Conservation (phyloP, 805 yeast species). For the Zygoascus ofunaensis region DNA sequence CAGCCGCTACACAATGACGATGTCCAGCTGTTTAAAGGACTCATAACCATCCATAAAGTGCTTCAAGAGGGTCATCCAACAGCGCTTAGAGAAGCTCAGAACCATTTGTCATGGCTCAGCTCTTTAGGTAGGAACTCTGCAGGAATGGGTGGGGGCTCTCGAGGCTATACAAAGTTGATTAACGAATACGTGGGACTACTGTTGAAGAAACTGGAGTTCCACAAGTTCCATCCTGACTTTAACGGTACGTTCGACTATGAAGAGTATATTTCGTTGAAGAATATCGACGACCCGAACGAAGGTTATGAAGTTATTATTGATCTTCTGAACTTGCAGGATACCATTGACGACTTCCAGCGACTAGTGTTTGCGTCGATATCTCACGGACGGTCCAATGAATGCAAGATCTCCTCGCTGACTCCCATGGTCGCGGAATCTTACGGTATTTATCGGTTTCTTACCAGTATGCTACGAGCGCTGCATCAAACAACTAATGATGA, state of each 20-base stretch:
- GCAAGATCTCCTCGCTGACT: constrained; percentile 76
- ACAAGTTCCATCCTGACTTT: constrained; percentile 75
- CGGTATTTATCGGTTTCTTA: constrained; percentile 82
- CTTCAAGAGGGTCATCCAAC: constrained; percentile 97
- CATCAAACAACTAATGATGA: constrained; percentile 61
- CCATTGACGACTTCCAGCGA: constrained; percentile 68
- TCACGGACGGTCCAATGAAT: constrained; percentile 52
- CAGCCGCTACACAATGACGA: constrained; percentile 77
- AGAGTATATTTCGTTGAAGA: constrained; percentile 79
- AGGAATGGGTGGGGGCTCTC: constrained; percentile 34
- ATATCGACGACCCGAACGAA: constrained; percentile 89
- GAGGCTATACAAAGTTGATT: constrained; percentile 58
- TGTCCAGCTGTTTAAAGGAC: constrained; percentile 74
- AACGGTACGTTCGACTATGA: constrained; percentile 95
- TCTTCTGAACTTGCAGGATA: constrained; percentile 76
- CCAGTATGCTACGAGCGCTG: constrained; percentile 86
- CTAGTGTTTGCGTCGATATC: constrained; percentile 64
- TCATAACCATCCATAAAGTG: constrained; percentile 81
- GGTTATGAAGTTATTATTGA: constrained; percentile 87
- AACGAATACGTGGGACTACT: constrained; percentile 66
- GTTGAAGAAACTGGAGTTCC: constrained; percentile 69
- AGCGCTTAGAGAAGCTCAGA: constrained; percentile 68
- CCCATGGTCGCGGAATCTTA: constrained; percentile 87
- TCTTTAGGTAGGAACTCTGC: constrained; percentile 53
- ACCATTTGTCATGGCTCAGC: constrained; percentile 68